Evolutionary conservation across 495 filamentous ascomycete species (phyloP).

Genomic region (Filosporella fistucella): DNA sequence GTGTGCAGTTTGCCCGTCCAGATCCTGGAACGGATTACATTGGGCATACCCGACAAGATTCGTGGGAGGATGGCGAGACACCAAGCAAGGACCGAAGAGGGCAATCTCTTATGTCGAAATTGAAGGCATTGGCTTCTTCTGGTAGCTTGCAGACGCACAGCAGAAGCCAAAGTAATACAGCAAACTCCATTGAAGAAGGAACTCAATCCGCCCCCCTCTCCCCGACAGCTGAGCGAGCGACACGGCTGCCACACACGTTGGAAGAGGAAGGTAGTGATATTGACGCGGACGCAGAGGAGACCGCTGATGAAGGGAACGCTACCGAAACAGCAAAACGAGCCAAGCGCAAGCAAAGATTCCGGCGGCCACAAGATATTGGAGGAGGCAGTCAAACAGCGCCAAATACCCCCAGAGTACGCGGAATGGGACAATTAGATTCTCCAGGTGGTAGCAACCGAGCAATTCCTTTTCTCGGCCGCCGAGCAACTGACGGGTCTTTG

Average conservation of each 20-base stretch:
- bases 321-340: slow-evolving; percentile 33
- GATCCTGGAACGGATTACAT: slow-evolving; percentile 36
- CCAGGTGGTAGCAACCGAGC: slow-evolving; percentile 43
- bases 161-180: slow-evolving; percentile 30
- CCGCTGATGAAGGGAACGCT: slow-evolving; percentile 46
- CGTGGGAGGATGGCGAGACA: slow-evolving; percentile 50
- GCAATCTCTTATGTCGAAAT: slow-evolving; percentile 58
- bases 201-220: slow-evolving; percentile 42
- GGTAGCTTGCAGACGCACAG: slow-evolving; percentile 41
- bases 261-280: slow-evolving; percentile 60
- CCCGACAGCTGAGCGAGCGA: slow-evolving; percentile 19
- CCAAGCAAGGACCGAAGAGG: slow-evolving; percentile 46
- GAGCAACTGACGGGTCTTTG: slow-evolving; percentile 62
- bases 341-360: slow-evolving; percentile 52
- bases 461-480: slow-evolving; percentile 54
- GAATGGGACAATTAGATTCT: slow-evolving; percentile 41
- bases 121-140: slow-evolving; percentile 52
- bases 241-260: slow-evolving; percentile 40
- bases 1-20: slow-evolving; percentile 60
- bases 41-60: slow-evolving; percentile 47
- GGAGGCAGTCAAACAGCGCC: slow-evolving; percentile 48
- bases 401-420: slow-evolving; percentile 54
- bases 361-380: slow-evolving; percentile 28
- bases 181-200: slow-evolving; percentile 35
- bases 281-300: slow-evolving; percentile 77